phyloP scores from a whole-genome alignment of 73 alveolate species.

The Paramecium primaurelia region DNA sequence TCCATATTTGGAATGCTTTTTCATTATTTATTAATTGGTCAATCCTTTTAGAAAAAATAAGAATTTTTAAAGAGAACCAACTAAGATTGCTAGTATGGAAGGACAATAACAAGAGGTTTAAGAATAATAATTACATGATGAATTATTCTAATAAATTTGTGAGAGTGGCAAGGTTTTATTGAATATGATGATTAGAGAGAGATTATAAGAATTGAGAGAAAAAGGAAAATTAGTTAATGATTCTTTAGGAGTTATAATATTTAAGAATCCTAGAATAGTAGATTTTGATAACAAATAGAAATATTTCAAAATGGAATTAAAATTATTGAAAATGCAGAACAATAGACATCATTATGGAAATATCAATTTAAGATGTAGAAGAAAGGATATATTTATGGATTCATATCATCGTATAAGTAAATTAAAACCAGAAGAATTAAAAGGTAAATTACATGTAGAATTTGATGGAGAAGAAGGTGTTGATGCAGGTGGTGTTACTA shows the following conservation, averaged over 20 bases:
- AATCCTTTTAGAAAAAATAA: not conserved
- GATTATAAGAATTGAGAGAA: constrained; percentile 1
- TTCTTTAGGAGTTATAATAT: constrained; percentile 39
- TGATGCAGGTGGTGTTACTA: constrained; percentile 99
- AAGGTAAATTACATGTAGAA: constrained; percentile 63
- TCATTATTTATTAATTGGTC: not conserved
- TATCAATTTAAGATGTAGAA: constrained; percentile 43
- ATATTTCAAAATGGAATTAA: constrained; percentile 41
- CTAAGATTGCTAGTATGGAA: constrained; percentile 25
- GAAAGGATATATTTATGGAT: constrained; percentile 51
- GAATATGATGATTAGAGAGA: constrained; percentile 28
- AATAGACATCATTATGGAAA: constrained; percentile 15
- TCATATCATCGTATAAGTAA: constrained; percentile 25
- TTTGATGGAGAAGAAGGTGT: constrained; percentile 96
- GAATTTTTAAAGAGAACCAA: not conserved
- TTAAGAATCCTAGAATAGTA: constrained; percentile 34
- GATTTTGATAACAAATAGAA: constrained; percentile 55
- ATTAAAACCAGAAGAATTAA: constrained; percentile 45
- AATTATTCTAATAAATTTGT: not conserved
- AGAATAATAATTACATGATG: constrained; percentile 13
- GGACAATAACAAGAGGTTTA: not conserved
- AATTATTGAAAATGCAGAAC: not conserved
- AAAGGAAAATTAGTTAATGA: constrained; percentile 14
- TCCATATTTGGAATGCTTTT: constrained; percentile 42
- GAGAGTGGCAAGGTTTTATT: not conserved